Evolutionary conservation across 2,329 filamentous ascomycete species (phyloP).

Genomic region (Lachnellula subtilissima): DNA sequence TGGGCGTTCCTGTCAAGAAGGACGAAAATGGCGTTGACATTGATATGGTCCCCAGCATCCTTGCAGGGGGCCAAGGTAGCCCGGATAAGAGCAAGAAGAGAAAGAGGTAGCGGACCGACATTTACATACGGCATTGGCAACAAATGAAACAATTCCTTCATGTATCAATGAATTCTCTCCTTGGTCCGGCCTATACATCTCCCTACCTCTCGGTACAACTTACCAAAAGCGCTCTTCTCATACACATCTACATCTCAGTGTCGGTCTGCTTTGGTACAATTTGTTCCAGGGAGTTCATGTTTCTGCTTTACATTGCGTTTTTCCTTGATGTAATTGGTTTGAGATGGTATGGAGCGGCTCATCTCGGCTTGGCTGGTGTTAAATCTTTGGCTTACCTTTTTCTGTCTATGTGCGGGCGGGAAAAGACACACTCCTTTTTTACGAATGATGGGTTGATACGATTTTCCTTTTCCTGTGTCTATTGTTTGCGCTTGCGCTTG

Average conservation of each 20-base stretch:
- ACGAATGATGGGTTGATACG: conserved; percentile 27
- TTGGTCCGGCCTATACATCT: conserved; percentile 15
- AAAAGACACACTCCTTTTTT: conserved; percentile 22
- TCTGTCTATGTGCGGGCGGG: conserved; percentile 5
- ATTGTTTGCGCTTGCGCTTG: not conserved
- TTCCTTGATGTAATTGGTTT: conserved; percentile 10
- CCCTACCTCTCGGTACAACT: conserved; percentile 16
- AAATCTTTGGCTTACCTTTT: conserved; percentile 5
- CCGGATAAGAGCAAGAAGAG: conserved; percentile 64
- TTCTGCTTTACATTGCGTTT: not conserved
- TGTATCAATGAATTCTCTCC: conserved; percentile 16
- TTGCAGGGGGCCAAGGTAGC: conserved; percentile 30
- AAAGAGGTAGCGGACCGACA: conserved; percentile 47
- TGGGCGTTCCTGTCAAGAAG: conserved; percentile 61
- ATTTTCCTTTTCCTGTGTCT: conserved; percentile 20
- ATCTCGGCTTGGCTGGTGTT: conserved; percentile 5
- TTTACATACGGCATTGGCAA: not conserved
- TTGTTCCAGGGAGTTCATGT: conserved; percentile 5
- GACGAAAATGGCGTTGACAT: conserved; percentile 42
- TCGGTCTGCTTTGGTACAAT: not conserved
- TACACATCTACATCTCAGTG: conserved; percentile 3
- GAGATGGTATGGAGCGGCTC: conserved; percentile 4
- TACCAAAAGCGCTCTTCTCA: conserved; percentile 11
- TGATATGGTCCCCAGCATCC: conserved; percentile 27
- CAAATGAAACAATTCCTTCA: conserved; percentile 6